Evolutionary conservation across 2,329 filamentous ascomycete genomes (phyloP).

Genomic region (Xylaria sp.): DNA sequence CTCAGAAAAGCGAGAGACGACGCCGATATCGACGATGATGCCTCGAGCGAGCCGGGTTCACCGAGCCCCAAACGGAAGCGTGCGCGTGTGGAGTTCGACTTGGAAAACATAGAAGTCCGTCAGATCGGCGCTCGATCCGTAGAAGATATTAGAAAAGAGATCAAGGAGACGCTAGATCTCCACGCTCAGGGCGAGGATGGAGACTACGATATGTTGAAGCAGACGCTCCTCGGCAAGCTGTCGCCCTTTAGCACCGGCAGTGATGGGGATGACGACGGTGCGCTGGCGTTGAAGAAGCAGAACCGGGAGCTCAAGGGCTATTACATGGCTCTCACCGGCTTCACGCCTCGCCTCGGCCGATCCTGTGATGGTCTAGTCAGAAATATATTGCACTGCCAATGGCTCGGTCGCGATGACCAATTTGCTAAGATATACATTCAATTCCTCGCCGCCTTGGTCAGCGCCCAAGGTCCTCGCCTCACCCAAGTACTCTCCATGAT

Average conservation of each 20-base stretch:
- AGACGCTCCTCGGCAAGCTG: slow-evolving; percentile 49
- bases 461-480: slow-evolving; percentile 75
- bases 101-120: slow-evolving; percentile 52
- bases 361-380: slow-evolving; percentile 55
- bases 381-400: slow-evolving; percentile 55
- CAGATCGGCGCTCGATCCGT: slow-evolving; percentile 49
- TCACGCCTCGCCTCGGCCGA: slow-evolving; percentile 54
- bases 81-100: slow-evolving; percentile 54
- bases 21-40: slow-evolving; percentile 37
- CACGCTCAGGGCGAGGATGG: slow-evolving; percentile 54
- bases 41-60: slow-evolving; percentile 31
- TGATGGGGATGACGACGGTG: slow-evolving; percentile 44
- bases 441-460: slow-evolving; percentile 68
- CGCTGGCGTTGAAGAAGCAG: slow-evolving; percentile 28
- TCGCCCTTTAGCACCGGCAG: slow-evolving; percentile 28
- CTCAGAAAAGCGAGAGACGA: slow-evolving; percentile 40
- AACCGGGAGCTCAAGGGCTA: slow-evolving; percentile 55
- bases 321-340: slow-evolving; percentile 57
- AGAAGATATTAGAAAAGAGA: slow-evolving; percentile 51
- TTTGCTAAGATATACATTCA: slow-evolving; percentile 64
- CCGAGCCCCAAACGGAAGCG: slow-evolving; percentile 49
- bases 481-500: slow-evolving; percentile 71
- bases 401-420: slow-evolving; percentile 58
- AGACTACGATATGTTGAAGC: slow-evolving; percentile 57
- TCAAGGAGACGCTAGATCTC: slow-evolving; percentile 51